Evolutionary conservation across 208 protist species (phyloP).

Genomic region (Phytomonas serpens): DNA sequence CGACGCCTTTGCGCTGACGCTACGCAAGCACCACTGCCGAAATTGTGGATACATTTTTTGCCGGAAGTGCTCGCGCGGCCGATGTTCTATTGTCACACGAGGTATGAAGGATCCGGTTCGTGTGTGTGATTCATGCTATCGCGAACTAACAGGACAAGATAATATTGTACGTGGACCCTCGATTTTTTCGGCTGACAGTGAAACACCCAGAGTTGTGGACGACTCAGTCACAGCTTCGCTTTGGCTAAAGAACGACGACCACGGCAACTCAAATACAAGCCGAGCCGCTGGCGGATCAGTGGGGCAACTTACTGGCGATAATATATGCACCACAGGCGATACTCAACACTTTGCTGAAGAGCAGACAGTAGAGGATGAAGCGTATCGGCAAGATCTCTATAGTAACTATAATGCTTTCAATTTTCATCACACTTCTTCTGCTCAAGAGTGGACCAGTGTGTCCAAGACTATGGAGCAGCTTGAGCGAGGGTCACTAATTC

Average conservation of each 20-base stretch:
- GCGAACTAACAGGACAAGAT: slow-evolving; percentile 18
- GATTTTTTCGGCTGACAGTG: slow-evolving; percentile 1
- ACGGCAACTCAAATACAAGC: neutral
- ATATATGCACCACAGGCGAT: neutral
- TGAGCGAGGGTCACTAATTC: slow-evolving; percentile 43
- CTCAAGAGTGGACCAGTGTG: neutral
- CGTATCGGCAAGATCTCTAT: neutral
- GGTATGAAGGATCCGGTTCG: slow-evolving; percentile 41
- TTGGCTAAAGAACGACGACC: neutral
- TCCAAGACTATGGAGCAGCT: slow-evolving; percentile 19
- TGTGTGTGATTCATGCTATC: slow-evolving; percentile 71
- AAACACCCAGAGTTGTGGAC: neutral
- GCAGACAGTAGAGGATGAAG: neutral
- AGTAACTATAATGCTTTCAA: neutral
- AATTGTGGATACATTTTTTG: slow-evolving; percentile 93
- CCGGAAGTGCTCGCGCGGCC: slow-evolving; percentile 62
- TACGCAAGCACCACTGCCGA: slow-evolving; percentile 90
- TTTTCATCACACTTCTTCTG: neutral
- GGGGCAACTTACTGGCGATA: neutral
- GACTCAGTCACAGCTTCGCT: neutral
- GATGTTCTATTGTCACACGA: slow-evolving; percentile 39
- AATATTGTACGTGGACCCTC: neutral
- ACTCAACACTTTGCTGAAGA: neutral
- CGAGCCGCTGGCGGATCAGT: slow-evolving; percentile 10
- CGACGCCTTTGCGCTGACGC: slow-evolving; percentile 53